Percentiles rank a stretch among this genome's conserved stretches.
Conservation (phyloP, 2,329 filamentous ascomycete species). For the Neurospora sp. region DNA sequence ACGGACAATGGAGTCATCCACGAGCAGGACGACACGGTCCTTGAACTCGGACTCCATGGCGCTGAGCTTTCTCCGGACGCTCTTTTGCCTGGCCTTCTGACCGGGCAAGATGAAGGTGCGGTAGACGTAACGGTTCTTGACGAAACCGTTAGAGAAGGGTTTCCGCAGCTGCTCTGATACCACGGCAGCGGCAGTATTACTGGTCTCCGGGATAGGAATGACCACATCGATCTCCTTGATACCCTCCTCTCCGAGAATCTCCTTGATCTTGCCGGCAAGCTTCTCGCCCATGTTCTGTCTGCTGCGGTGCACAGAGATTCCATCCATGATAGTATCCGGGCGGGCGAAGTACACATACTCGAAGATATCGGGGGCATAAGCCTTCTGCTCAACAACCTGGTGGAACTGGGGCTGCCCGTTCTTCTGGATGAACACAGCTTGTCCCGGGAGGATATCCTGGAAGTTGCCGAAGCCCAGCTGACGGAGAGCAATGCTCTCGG, state of each 20-base stretch:
- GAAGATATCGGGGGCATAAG: constrained; percentile 78
- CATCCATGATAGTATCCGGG: constrained; percentile 74
- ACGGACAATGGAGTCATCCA: constrained; percentile 84
- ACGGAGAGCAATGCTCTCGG: constrained; percentile 72
- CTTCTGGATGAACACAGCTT: constrained; percentile 79
- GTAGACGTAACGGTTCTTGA: constrained; percentile 86
- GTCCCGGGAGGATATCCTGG: constrained; percentile 67
- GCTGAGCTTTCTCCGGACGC: constrained; percentile 81
- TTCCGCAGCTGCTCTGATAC: constrained; percentile 68
- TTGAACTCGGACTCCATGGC: constrained; percentile 79
- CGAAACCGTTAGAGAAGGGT: constrained; percentile 70
- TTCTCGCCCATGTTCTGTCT: constrained; percentile 80
- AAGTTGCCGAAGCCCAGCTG: constrained; percentile 74
- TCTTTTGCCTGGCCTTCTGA: constrained; percentile 70
- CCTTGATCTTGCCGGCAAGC: constrained; percentile 62
- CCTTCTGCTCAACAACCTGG: constrained; percentile 58
- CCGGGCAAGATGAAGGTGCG: constrained; percentile 61
- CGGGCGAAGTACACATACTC: constrained; percentile 83
- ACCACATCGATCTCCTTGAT: constrained; percentile 73
- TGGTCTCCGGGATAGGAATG: constrained; percentile 66
- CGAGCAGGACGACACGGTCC: constrained; percentile 67
- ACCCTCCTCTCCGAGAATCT: constrained; percentile 56
- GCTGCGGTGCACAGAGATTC: constrained; percentile 75
- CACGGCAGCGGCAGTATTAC: constrained; percentile 67
- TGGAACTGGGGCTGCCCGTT: constrained; percentile 62